Base-by-base conservation (phyloP, 208 protist genomes). In the Lotmaria passim region DNA sequence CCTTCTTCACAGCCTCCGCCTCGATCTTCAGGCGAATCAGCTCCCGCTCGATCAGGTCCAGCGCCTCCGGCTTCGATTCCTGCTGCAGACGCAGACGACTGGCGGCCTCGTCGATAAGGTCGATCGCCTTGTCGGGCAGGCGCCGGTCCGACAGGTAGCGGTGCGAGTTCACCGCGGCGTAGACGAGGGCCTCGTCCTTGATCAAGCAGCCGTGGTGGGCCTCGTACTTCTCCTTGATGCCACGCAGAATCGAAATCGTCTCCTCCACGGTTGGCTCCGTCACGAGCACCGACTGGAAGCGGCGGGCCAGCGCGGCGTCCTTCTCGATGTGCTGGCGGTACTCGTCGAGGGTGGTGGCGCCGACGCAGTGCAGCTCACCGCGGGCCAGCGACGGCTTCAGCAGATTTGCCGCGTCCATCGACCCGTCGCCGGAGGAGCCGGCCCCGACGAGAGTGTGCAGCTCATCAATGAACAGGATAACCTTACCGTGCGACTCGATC, bases 391-490 rank as follows among this genome's bases (percentile, higher is more conserved):
- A 94, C 15, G 99, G 99, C 83, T 99, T 99, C 38, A 99, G 83
- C 21, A 99, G 52, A 72, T 99, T 99, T 1, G 97, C 96, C 28
- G 98, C 98, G 73, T 99, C 98, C 96, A 99, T 98, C n/a, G 95
- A 82, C 14, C 96, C 95, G 52, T 98, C 96, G 15, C 90, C 87
- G 17, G 85, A 85, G 46, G 85, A 84, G 43, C 97, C 98, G 14
- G 98, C 98, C 36, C 99, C 99, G 14, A 99, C 81, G 3, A 99
- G 77, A 8, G 90, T 96, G 87, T 99, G 99, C 57, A 99, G 93
- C 84, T 99, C 99, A 75, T 99, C 99, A 81, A 99, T 99, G 80
- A 99, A 99, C 10, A 99, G 81, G 51, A 99, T 99, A 53, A 99
- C 86, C 50, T 91, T 86, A 19, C 97, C 98, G 23, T 98, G 77